phyloP scores from a whole-genome alignment of 31 red algal genomes.

The Odonthalia washingtoniensis region DNA sequence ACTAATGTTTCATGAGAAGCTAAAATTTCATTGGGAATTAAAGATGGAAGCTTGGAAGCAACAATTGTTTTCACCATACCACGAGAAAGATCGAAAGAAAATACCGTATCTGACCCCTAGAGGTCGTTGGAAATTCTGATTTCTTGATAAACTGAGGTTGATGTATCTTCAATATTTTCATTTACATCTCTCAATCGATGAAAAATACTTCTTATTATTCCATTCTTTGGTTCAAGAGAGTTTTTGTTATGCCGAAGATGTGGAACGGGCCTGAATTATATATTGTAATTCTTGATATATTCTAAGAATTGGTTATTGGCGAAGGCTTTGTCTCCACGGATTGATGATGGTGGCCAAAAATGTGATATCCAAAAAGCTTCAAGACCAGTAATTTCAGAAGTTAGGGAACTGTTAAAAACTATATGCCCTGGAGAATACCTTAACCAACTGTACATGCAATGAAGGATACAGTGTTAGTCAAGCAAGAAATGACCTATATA shows the following conservation, averaged over 20 bases:
- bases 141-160: background rate
- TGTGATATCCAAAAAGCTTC: conserved; percentile 1
- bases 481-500: conserved; percentile 13
- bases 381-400: background rate
- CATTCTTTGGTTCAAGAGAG: background rate
- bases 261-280: background rate
- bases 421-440: background rate
- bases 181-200: background rate
- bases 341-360: background rate
- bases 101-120: background rate
- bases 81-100: background rate
- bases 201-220: background rate
- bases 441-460: background rate
- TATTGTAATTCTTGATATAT: background rate
- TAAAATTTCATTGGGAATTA: background rate
- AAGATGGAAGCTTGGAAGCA: background rate
- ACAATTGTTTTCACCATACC: background rate
- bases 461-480: background rate
- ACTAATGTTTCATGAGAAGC: background rate
- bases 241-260: background rate
- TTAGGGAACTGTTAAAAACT: background rate
- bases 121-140: conserved; percentile 7
- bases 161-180: background rate
- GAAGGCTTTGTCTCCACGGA: background rate
- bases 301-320: background rate